Percentiles rank a stretch among this genome's conserved stretches.
phyloP scores from a whole-genome alignment of 1,284 basidiomycete genomes.

The Marasmius sp. region DNA sequence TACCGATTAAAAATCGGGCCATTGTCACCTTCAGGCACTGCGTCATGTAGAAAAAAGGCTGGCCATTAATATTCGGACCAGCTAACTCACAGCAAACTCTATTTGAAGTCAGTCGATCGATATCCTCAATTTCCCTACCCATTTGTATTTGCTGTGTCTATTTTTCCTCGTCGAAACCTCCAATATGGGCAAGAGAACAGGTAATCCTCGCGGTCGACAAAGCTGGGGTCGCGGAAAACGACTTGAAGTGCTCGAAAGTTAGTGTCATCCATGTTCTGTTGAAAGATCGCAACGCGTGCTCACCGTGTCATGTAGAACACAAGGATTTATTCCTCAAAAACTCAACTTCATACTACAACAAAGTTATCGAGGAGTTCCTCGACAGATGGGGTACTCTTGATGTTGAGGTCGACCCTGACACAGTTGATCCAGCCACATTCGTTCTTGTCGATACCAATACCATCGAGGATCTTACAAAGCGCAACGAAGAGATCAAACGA shows the following conservation, averaged over 20 bases:
- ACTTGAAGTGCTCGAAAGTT: background rate
- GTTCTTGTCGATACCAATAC: background rate
- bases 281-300: too few relatives aligned
- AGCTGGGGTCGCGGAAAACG: background rate
- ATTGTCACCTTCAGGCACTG: too few relatives aligned
- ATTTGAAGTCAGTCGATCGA: too few relatives aligned
- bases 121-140: too few relatives aligned
- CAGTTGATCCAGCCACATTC: background rate
- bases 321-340: background rate
- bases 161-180: too few relatives aligned
- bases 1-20: too few relatives aligned
- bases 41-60: too few relatives aligned
- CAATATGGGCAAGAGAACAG: background rate
- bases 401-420: background rate
- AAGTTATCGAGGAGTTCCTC: background rate
- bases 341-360: background rate
- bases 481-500: background rate
- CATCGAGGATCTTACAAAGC: background rate
- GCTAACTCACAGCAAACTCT: too few relatives aligned
- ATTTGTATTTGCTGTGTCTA: too few relatives aligned
- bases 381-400: background rate
- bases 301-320: background rate
- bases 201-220: background rate
- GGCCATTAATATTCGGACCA: too few relatives aligned
- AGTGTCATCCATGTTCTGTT: too few relatives aligned